Percentiles rank a stretch among this genome's conserved stretches.
These are phyloP conservation scores for Aureobasidium lini DNA, from an alignment of 2,329 filamentous ascomycete genomes.

Conservation along the genomic window DNA sequence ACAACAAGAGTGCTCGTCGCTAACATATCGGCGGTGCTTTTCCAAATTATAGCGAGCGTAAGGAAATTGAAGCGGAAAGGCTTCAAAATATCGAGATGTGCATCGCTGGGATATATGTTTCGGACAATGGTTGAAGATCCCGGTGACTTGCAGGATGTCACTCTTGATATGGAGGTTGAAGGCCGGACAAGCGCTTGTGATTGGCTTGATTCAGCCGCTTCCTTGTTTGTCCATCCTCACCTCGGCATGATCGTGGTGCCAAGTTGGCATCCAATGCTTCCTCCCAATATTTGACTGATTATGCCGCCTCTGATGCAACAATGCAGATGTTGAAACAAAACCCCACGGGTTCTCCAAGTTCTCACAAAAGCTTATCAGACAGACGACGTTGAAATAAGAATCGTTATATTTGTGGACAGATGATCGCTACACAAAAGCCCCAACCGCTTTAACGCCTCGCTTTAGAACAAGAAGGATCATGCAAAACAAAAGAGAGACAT, in stretches of 20 bases:
- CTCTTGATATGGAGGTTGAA: no score
- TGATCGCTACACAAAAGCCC: neutral
- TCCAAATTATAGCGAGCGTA: neutral
- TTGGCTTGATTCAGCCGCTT: neutral
- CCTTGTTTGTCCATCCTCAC: neutral
- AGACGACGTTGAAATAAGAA: neutral
- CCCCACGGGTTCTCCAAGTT: neutral
- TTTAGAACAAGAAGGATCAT: neutral
- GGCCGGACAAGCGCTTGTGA: no score
- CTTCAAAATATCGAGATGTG: neutral
- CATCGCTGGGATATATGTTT: neutral
- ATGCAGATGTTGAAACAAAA: neutral
- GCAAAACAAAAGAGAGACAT: conserved; percentile 7
- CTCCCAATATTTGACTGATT: neutral
- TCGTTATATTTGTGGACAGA: neutral
- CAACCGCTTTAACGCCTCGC: conserved; percentile 4
- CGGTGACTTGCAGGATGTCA: neutral
- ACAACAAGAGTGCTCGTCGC: neutral
- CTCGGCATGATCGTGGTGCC: neutral
- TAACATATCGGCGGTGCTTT: neutral
- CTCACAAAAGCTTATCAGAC: neutral
- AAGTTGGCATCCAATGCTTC: neutral
- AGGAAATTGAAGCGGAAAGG: neutral
- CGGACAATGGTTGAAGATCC: neutral
- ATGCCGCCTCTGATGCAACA: conserved; percentile 1